These are phyloP conservation scores for Colletotrichum sp. DNA, from an alignment of 2,329 filamentous ascomycete genomes.

Conservation along the genomic window DNA sequence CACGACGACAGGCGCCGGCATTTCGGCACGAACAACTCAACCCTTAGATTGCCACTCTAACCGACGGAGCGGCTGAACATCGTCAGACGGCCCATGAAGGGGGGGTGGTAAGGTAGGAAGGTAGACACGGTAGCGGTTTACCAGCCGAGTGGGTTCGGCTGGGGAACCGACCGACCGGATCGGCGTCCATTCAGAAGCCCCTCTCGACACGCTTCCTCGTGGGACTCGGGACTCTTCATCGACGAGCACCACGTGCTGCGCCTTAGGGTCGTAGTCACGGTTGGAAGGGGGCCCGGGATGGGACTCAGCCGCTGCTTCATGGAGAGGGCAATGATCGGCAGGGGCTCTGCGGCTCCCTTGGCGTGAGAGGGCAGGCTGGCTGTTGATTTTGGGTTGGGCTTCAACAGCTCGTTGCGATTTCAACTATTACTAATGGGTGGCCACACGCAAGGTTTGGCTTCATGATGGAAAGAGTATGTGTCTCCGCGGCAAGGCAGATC, in stretches of 20 bases:
- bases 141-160: background rate
- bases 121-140: background rate
- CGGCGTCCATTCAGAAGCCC: background rate
- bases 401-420: background rate
- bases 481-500: background rate
- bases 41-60: background rate
- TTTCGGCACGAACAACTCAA: background rate
- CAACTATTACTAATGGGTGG: background rate
- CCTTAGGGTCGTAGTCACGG: background rate
- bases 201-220: background rate
- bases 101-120: background rate
- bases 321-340: conserved; percentile 1
- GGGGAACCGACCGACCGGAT: background rate
- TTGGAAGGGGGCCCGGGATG: background rate
- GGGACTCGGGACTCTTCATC: background rate
- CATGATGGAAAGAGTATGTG: background rate
- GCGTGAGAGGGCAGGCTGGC: background rate
- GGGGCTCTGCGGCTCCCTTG: background rate
- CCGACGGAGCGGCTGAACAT: background rate
- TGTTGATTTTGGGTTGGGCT: background rate
- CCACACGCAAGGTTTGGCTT: background rate
- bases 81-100: background rate
- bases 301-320: background rate
- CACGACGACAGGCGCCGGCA: background rate
- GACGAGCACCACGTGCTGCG: conserved; percentile 3